A percentile compares a stretch with the other conserved stretches of the same genome.
These are phyloP conservation scores for Jimgerdemannia lactiflua DNA, from an alignment of 192 early-diverging fungal species.

Conservation along the genomic window DNA sequence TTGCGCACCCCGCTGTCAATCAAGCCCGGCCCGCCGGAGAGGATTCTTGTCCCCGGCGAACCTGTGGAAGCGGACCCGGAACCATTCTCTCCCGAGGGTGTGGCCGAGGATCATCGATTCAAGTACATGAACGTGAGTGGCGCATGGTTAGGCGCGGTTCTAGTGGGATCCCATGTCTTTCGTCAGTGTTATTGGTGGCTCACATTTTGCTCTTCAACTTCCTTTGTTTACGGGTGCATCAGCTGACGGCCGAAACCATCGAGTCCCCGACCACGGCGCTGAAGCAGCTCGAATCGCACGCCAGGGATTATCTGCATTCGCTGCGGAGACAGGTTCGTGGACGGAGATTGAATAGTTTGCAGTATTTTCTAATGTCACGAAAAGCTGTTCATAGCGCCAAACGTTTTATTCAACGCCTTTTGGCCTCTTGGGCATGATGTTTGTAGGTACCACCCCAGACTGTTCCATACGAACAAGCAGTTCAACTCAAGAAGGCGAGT, in stretches of 20 bases:
- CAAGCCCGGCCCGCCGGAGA: background rate
- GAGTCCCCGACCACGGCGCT: background rate
- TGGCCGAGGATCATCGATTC: background rate
- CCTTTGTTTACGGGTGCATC: background rate
- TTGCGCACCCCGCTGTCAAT: background rate
- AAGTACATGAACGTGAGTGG: background rate
- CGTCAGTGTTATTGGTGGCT: too few species aligned
- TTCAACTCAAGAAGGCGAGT: background rate
- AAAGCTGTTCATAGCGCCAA: too few species aligned
- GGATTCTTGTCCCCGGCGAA: background rate
- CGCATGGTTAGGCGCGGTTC: too few species aligned
- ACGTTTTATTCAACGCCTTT: too few species aligned
- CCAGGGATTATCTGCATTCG: background rate
- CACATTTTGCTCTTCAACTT: too few species aligned
- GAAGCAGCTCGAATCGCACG: background rate
- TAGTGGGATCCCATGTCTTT: too few species aligned
- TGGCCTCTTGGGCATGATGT: background rate
- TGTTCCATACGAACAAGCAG: background rate
- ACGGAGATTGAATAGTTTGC: background rate
- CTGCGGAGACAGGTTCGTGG: background rate
- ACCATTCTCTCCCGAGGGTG: background rate
- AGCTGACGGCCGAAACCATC: background rate
- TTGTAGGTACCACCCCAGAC: background rate
- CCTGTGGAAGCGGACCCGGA: background rate
- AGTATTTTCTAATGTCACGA: too few species aligned